These are phyloP conservation scores for Plenodomus biglobosus DNA, from an alignment of 2,329 filamentous ascomycete species.

Conservation along the genomic window DNA sequence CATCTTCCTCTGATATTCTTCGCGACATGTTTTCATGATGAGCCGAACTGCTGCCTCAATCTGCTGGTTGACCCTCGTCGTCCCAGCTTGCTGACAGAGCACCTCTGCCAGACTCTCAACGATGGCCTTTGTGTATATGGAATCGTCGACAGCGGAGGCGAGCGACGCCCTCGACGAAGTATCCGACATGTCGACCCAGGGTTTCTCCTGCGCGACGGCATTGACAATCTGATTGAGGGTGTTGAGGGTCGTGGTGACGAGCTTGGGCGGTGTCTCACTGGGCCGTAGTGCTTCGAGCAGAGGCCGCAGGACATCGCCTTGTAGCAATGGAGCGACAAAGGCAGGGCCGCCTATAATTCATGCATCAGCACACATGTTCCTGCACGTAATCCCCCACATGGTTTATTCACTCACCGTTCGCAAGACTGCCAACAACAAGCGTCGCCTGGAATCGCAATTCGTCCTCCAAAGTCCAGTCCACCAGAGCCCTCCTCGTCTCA, in stretches of 20 bases:
- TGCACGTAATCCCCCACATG: background rate
- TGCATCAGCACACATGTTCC: constrained; percentile 19
- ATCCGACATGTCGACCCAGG: constrained; percentile 53
- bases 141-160: constrained; percentile 30
- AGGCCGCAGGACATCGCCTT: constrained; percentile 66
- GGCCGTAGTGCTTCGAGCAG: constrained; percentile 72
- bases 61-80: constrained; percentile 61
- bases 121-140: constrained; percentile 64
- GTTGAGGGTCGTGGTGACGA: constrained; percentile 73
- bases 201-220: constrained; percentile 60
- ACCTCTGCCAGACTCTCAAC: constrained; percentile 67
- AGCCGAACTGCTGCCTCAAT: constrained; percentile 62
- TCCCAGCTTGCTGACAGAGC: constrained; percentile 60
- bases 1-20: constrained; percentile 69
- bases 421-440: constrained; percentile 81
- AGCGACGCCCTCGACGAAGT: constrained; percentile 59
- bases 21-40: constrained; percentile 65
- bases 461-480: constrained; percentile 62
- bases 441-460: constrained; percentile 74
- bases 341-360: constrained; percentile 67
- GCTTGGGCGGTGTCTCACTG: constrained; percentile 61
- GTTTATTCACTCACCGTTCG: constrained; percentile 64
- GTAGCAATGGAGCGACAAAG: constrained; percentile 74
- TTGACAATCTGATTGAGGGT: constrained; percentile 72
- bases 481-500: constrained; percentile 5